These are phyloP conservation scores for Escallonia rubra DNA, from an alignment of 129 eudicot species.

Conservation along the genomic window DNA sequence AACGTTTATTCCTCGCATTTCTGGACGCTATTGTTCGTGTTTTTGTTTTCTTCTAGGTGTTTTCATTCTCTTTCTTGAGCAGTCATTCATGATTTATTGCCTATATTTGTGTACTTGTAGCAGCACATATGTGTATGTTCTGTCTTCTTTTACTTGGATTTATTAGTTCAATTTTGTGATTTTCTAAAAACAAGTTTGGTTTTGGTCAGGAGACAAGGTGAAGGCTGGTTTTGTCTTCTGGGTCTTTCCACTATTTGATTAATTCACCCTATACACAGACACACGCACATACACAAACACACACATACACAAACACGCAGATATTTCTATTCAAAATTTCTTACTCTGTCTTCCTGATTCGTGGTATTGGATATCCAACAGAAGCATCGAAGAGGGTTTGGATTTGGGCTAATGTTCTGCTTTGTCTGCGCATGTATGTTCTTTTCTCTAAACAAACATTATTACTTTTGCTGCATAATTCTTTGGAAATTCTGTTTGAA, in stretches of 20 bases:
- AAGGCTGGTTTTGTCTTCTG: conserved; percentile 39
- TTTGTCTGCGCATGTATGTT: conserved; percentile 39
- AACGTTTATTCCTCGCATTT: conserved; percentile 31
- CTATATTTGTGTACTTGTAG: conserved; percentile 23
- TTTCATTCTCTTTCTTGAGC: conserved; percentile 46
- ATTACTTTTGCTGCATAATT: neutral
- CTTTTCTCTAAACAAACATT: neutral
- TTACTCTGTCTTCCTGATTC: conserved; percentile 20
- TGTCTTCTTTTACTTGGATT: conserved; percentile 45
- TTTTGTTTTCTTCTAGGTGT: conserved; percentile 52
- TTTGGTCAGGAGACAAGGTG: conserved; percentile 42
- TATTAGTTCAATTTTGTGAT: conserved; percentile 26
- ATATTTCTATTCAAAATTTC: neutral
- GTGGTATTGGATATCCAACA: conserved; percentile 21
- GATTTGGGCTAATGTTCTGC: conserved; percentile 20
- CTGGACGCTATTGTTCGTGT: conserved; percentile 6
- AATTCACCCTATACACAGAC: neutral
- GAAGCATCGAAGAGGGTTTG: conserved; percentile 32
- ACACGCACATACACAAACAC: neutral
- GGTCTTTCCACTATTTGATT: conserved; percentile 35
- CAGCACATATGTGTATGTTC: conserved; percentile 2
- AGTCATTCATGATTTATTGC: conserved; percentile 36
- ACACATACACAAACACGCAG: neutral
- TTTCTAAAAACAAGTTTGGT: conserved; percentile 20
- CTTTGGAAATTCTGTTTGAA: neutral